Evolutionary conservation across 1,284 basidiomycete genomes (phyloP).

Genomic region (Ganoderma multipileum): DNA sequence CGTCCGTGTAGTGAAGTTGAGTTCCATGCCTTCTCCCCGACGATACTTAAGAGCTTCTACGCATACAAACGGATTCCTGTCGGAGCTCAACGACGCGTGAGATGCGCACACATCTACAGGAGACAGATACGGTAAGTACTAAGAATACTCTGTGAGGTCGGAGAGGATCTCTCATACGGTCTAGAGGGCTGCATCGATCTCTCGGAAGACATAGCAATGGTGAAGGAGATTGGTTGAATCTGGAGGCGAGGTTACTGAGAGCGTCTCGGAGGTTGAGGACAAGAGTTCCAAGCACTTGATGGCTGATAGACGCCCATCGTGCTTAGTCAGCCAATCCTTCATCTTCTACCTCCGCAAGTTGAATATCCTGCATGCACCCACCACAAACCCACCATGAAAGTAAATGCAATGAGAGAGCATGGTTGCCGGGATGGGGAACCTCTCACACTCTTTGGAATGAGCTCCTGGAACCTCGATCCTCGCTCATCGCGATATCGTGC

Average conservation of each 20-base stretch:
- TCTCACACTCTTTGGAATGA: too few species aligned
- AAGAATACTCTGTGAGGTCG: conserved; percentile 56
- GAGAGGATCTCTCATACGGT: conserved; percentile 55
- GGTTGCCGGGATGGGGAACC: neutral
- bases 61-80: conserved; percentile 75
- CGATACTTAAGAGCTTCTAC: conserved; percentile 21
- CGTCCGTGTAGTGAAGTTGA: conserved; percentile 48
- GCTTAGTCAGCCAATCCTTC: too few species aligned
- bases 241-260: neutral
- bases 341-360: too few species aligned
- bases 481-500: too few species aligned
- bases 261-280: too few species aligned
- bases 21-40: neutral
- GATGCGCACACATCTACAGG: neutral
- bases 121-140: neutral
- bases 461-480: too few species aligned
- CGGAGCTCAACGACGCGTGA: neutral
- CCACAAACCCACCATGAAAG: too few species aligned
- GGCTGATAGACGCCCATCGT: too few species aligned
- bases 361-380: too few species aligned
- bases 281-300: neutral
- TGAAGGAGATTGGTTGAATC: conserved; percentile 40
- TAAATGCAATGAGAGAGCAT: neutral
- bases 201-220: conserved; percentile 44
- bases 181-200: conserved; percentile 55